These are phyloP conservation scores for Triangularia setosa DNA, from an alignment of 2,329 filamentous ascomycete species.

Conservation along the genomic window DNA sequence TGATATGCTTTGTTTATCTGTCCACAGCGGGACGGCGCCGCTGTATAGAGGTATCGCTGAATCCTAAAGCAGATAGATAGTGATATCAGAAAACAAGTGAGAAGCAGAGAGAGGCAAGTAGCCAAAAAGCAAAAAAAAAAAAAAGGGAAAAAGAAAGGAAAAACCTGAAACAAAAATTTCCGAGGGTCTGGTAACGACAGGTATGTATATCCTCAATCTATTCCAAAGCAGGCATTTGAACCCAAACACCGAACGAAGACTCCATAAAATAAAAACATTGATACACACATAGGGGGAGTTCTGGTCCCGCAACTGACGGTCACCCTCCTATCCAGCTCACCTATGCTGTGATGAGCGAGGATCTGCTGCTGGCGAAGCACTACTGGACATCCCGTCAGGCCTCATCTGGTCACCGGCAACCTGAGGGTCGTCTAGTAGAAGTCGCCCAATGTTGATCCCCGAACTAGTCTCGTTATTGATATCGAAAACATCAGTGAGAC, in stretches of 20 bases:
- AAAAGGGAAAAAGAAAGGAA: neutral
- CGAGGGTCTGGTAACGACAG: neutral
- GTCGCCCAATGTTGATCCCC: slow-evolving; percentile 60
- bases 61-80: neutral
- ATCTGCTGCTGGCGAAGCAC: slow-evolving; percentile 8
- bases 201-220: neutral
- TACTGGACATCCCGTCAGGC: slow-evolving; percentile 5
- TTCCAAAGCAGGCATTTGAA: neutral
- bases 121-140: neutral
- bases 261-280: neutral
- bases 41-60: neutral
- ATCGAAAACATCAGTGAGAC: slow-evolving; percentile 38
- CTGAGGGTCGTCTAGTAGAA: slow-evolving; percentile 53
- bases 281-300: neutral
- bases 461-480: slow-evolving; percentile 41
- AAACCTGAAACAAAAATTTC: neutral
- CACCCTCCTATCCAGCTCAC: neutral
- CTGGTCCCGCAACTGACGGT: neutral
- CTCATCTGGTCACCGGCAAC: neutral
- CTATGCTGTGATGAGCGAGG: slow-evolving; percentile 3
- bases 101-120: neutral
- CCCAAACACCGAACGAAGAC: neutral
- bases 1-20: neutral
- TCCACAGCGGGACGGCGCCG: neutral
- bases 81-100: neutral